Base-by-base conservation (phyloP, 1,284 basidiomycete species). In the Violaceomyces palustris region DNA sequence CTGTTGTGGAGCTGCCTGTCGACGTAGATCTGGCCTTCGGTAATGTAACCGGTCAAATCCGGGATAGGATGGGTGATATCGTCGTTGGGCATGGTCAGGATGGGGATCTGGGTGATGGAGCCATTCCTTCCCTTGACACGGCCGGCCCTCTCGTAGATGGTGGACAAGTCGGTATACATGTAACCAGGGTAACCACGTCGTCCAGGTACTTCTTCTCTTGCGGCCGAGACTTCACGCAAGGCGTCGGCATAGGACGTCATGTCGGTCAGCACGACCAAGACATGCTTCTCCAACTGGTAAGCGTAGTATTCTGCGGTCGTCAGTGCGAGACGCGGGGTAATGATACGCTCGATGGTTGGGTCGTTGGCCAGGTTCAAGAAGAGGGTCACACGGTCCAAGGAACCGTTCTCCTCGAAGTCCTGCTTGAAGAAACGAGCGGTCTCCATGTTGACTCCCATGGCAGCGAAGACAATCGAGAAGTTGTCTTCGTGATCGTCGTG, bases 371-470 rank as follows among this genome's bases (percentile, higher is more conserved):
- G 78, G 79, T 99, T 99, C 75, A 99, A 81, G 85, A 98, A 99
- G 53, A 99, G 80, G 6, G 94, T 98, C 42, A 96, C 91, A 71
- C 94, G 87, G 77, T 97, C 92, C 61, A 98, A 82, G 79, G 87
- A 88, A 39, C 94, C 94, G 73, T 96, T 97, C 74, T 96, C 93
- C 77, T 98, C 92, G 75, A 98, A 98, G 79, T 98, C 94, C 75
- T 96, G 89, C 78, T 94, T 93, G 86, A 99, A 99, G 82, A 97
- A 99, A 42, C 94, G 84, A 24, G 94, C 94, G 7, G 94, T 98
- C 77, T 98, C 94, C 91, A 97, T 94, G 79, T 99, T 99, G 68
- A 94, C 94, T 83, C 94, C 94, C 94, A 99, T 98, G 32, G 94
- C 94, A 42, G 91, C 94, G 74, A 98, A 99, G 42, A 98, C 94